Base-by-base conservation (phyloP, 495 filamentous ascomycete genomes). In the Oleoguttula mirabilis region DNA sequence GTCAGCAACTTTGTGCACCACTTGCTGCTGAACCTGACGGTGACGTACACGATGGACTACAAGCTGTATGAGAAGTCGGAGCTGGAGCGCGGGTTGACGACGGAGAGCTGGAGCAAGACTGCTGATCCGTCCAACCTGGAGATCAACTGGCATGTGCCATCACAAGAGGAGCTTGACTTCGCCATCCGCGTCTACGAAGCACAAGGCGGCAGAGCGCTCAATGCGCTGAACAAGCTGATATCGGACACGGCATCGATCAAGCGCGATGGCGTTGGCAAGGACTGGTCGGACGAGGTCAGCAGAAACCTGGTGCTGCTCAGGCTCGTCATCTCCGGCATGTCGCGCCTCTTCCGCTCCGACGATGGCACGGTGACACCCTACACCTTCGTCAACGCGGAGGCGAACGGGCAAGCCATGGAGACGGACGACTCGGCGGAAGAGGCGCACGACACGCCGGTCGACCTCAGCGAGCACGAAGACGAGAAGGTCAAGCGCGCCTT, bases 1-100 rank as follows among this genome's bases (percentile, higher is more conserved):
- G 80, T 96, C 39, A 93, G 86, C 27, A 99, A 96, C 59, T 95
- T 88, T 60, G 85, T 96, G 24, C 90, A 99, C 60, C 90, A 99
- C 59, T 71, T 99, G n/a, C 66, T 99, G n/a, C 82, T 99, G 36
- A 96, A 95, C 56, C 67, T 94, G 15, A 96, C 88, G 3, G 77
- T 85, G 17, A 95, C 82, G 1, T 99, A 96, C 52, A 86, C 90
- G 3, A 72, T 82, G 23, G 90, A 99, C 55, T 85, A 82, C 55
- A 73, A 77, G 3, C 69, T 94, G 11, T 93, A 87, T 58, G 85
- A 95, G 58, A 71, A 78, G 31, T 69, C 72, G 3, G 73, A 72
- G 41, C 47, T 74, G 34, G 62, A 64, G 34, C 52, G 58, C 36
- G 77, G 75, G 10, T 60, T 80, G 34, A 70, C 76, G 35, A 69